These are phyloP conservation scores for Sonneratia caseolaris DNA, from an alignment of 345 rosid species.

Conservation along the genomic window DNA sequence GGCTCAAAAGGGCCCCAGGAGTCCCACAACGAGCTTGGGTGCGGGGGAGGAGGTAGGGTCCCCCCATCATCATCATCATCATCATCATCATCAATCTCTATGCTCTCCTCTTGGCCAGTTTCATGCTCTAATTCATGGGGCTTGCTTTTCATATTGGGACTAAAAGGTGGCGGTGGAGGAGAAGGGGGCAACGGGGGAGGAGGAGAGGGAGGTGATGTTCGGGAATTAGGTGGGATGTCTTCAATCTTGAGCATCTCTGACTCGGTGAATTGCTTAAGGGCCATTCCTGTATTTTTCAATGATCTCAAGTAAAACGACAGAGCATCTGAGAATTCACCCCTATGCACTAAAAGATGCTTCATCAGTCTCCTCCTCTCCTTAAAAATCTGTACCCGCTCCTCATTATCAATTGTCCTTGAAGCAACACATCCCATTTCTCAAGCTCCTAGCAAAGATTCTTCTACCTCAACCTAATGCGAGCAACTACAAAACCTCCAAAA, in stretches of 20 bases:
- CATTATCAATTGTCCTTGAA: slow-evolving; percentile 60
- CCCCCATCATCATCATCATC: slow-evolving; percentile 31
- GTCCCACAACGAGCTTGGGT: slow-evolving; percentile 38
- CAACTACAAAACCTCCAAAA: neutral
- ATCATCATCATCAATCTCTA: slow-evolving; percentile 35
- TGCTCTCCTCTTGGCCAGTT: slow-evolving; percentile 27
- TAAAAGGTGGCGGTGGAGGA: slow-evolving; percentile 74
- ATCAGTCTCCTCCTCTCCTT: slow-evolving; percentile 78
- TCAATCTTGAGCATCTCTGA: slow-evolving; percentile 71
- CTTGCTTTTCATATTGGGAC: slow-evolving; percentile 41
- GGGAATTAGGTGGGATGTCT: slow-evolving; percentile 22
- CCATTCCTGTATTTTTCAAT: slow-evolving; percentile 72
- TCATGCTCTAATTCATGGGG: slow-evolving; percentile 20
- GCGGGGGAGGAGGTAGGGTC: slow-evolving; percentile 35
- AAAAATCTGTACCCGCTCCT: slow-evolving; percentile 58
- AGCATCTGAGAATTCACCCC: slow-evolving; percentile 77
- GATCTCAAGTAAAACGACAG: slow-evolving; percentile 70
- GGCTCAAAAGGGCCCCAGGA: slow-evolving; percentile 40
- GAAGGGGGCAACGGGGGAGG: slow-evolving; percentile 60
- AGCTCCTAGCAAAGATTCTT: neutral
- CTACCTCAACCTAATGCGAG: neutral
- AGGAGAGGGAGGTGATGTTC: slow-evolving; percentile 43
- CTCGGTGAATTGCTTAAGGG: slow-evolving; percentile 88
- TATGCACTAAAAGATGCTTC: slow-evolving; percentile 53
- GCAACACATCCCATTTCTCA: slow-evolving; percentile 60